Conservation (phyloP, 495 filamentous ascomycete species). For the Annulohypoxylon nitens region DNA sequence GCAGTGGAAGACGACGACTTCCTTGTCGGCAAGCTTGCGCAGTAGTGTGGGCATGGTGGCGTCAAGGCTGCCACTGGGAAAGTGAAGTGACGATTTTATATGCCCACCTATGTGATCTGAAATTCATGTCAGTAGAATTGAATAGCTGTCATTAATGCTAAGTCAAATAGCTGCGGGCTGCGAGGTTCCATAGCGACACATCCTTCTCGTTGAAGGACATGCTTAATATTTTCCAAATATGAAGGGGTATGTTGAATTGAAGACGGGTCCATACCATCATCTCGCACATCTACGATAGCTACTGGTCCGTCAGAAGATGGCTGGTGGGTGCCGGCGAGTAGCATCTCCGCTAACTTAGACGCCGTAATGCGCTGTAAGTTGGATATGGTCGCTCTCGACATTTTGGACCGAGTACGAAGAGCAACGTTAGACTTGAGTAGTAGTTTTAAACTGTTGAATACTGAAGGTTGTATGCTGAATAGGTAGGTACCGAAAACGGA, state of each 20-base stretch:
- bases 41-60: slow-evolving; percentile 83
- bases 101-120: slow-evolving; percentile 93
- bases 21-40: slow-evolving; percentile 79
- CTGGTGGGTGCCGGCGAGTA: slow-evolving; percentile 53
- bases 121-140: slow-evolving; percentile 7
- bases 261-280: slow-evolving; percentile 68
- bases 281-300: slow-evolving; percentile 90
- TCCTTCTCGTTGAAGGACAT: background rate
- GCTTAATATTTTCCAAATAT: background rate
- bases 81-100: slow-evolving; percentile 80
- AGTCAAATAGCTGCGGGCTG: background rate
- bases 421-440: background rate
- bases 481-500: too few species aligned
- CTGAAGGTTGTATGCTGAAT: too few species aligned
- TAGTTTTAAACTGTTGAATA: background rate
- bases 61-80: slow-evolving; percentile 80
- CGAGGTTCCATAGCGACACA: background rate
- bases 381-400: slow-evolving; percentile 70
- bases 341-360: slow-evolving; percentile 68
- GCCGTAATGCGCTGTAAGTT: slow-evolving; percentile 75
- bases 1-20: slow-evolving; percentile 94
- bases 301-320: slow-evolving; percentile 56
- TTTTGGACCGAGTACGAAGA: slow-evolving; percentile 37
- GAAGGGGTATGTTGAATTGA: background rate
- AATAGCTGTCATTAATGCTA: background rate